Base-by-base conservation (phyloP, 2,329 filamentous ascomycete species). In the Clarireedia paspali region DNA sequence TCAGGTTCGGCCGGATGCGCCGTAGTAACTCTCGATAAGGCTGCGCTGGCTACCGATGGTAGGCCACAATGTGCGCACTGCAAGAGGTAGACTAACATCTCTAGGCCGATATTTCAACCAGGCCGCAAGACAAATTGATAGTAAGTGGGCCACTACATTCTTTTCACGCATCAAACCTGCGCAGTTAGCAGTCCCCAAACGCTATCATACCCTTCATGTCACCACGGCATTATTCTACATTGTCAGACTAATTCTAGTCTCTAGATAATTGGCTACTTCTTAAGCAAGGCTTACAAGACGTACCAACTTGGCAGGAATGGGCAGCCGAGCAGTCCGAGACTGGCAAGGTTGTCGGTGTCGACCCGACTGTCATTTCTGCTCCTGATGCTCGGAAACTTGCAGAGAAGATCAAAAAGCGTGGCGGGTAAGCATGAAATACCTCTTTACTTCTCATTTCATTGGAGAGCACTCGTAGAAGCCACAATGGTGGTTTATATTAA, bases 271-370 rank as follows among this genome's bases (percentile, higher is more conserved):
- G 94, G 94, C 76, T 82, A 50, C 77, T 99, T 42, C 77, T 99
- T 59, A 99, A 96, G 75, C 90, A 95, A 67, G 94, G 94, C 5
- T 78, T 96, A 48, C 89, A 94, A 68, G 90, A 95, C 71, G 91
- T 96, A 9, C 92, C 90, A 1, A 97, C 92, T 0, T 99, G 94
- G 89, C 90, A 96, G 70, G 94, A 97, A 72, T 99, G 94, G 94
- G 84, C 85, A 15, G 86, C 88, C 36, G 88, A 94, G 68, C 87
- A 96, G 70, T 84, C 88, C n/a, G 82, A 88, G 50, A 88, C 84
- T 44, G 91, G 90, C 57, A 96, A 96, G 74, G 80, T 82, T 17
- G 92, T 97, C 15, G 92, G 88, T 47, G 90, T 99, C 44, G 94
- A 99, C 68, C 88, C 94, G 0, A 88, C 89, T 14, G 81, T 96